Base-by-base conservation (phyloP, 129 eudicot species). In the Ambrosia artemisiifolia region DNA sequence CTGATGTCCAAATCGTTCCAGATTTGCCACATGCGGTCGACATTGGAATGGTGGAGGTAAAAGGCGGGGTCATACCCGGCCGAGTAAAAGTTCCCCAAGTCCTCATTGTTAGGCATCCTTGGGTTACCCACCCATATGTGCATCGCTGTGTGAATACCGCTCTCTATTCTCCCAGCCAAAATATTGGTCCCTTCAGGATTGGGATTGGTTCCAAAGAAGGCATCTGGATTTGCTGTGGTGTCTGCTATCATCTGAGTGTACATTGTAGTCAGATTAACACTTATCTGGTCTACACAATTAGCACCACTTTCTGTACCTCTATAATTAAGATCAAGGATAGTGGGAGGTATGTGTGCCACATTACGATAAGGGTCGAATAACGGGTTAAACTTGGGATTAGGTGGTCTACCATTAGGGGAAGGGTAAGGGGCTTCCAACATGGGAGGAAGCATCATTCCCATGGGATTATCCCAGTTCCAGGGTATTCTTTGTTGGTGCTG, bases 381-480 rank as follows among this genome's bases (percentile, higher is more conserved):
- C 1, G 72, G 78, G 34, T 73, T 60, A 0, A 1, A 2, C 50
- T 19, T 12, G 11, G 55, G 55, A 20, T 20, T 54, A 5, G 43
- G 43, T 36, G 43, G 43, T 36, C 43, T 36, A 36, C 12, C 50
- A 24, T 7, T 18, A 3, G 55, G 56, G 20, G 18, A 11, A 11
- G 42, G 30, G 9, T 50, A 5, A 0, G 67, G 71, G 19, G 7
- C 30, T 64, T 19, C 57, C 1, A 75, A 80, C 75, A 84, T 73
- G 1, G 55, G 34, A 0, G 85, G 85, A 6, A 78, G 64, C 42
- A 16, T 33, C 85, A 84, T 84, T 13, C 81, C 85, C 0, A 33
- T 53, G 3, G 80, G 83, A 3, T 60, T 32, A 47, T 80, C 88
- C 83, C 85, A 80, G 61, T 80, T 84, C 88, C 88, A 84, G 69